phyloP scores from a whole-genome alignment of 176 grass and related monocot species.

The Lolium rigidum region DNA sequence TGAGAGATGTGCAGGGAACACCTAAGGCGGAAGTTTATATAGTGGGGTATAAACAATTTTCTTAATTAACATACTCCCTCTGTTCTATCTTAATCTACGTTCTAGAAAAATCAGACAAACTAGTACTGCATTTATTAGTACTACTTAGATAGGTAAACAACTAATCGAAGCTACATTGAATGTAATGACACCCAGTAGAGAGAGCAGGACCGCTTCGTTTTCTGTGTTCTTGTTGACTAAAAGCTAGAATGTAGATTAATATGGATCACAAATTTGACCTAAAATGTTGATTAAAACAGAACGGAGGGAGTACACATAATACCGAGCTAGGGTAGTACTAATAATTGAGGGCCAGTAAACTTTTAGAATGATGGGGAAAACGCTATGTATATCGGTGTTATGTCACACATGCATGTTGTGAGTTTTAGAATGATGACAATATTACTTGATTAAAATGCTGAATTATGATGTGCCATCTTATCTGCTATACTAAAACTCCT shows the following conservation, averaged over 20 bases:
- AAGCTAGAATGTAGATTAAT: too few relatives aligned
- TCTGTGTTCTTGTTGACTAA: too few relatives aligned
- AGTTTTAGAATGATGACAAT: neutral
- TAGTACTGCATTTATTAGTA: too few relatives aligned
- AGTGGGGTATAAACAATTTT: neutral
- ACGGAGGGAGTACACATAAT: neutral
- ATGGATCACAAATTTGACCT: too few relatives aligned
- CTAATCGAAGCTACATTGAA: too few relatives aligned
- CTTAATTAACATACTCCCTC: neutral
- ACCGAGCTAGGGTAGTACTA: slow-evolving; percentile 5
- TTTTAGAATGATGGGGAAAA: neutral
- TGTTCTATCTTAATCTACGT: too few relatives aligned
- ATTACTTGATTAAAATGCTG: neutral
- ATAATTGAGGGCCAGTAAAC: neutral
- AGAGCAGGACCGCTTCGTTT: too few relatives aligned
- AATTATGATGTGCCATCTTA: neutral
- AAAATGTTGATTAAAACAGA: too few relatives aligned
- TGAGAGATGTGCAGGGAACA: slow-evolving; percentile 5
- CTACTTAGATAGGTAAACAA: too few relatives aligned
- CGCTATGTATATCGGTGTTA: neutral
- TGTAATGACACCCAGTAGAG: too few relatives aligned
- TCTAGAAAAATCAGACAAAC: too few relatives aligned
- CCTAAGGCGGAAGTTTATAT: neutral
- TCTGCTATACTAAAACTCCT: neutral
- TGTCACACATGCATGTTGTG: neutral